Conservation (phyloP, 1,139 yeast species). For the Arxiozyma bovina region DNA sequence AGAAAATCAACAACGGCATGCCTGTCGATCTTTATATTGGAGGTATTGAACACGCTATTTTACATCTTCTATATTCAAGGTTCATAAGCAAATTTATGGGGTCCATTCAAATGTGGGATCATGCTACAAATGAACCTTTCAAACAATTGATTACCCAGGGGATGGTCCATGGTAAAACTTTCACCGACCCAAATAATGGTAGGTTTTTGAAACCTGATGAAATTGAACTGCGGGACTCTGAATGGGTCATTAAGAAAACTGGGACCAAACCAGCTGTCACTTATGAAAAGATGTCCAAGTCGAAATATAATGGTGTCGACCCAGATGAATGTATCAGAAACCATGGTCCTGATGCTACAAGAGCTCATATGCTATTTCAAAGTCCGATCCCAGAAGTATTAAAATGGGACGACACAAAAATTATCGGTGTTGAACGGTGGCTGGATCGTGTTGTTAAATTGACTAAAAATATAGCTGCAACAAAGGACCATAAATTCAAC, state of each 20-base stretch:
- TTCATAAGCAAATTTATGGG: slow-evolving; percentile 74
- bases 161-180: slow-evolving; percentile 94
- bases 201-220: slow-evolving; percentile 74
- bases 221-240: slow-evolving; percentile 38
- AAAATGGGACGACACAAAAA: slow-evolving; percentile 85
- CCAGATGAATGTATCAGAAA: slow-evolving; percentile 66
- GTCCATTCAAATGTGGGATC: slow-evolving; percentile 52
- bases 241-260: slow-evolving; percentile 39
- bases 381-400: slow-evolving; percentile 80
- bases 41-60: slow-evolving; percentile 93
- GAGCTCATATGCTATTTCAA: slow-evolving; percentile 90
- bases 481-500: slow-evolving; percentile 8
- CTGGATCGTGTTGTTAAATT: slow-evolving; percentile 50
- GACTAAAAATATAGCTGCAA: slow-evolving; percentile 18
- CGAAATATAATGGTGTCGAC: slow-evolving; percentile 89
- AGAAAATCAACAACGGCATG: slow-evolving; percentile 46
- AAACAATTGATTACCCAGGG: slow-evolving; percentile 81
- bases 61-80: slow-evolving; percentile 78
- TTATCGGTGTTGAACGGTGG: slow-evolving; percentile 86
- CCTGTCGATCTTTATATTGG: slow-evolving; percentile 91
- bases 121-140: slow-evolving; percentile 61
- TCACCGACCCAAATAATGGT: slow-evolving; percentile 60
- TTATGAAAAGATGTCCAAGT: slow-evolving; percentile 92
- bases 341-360: slow-evolving; percentile 89
- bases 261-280: slow-evolving; percentile 48